Evolutionary conservation across 192 early-diverging fungal genomes (phyloP).

Genomic region (Gigaspora rosea): DNA sequence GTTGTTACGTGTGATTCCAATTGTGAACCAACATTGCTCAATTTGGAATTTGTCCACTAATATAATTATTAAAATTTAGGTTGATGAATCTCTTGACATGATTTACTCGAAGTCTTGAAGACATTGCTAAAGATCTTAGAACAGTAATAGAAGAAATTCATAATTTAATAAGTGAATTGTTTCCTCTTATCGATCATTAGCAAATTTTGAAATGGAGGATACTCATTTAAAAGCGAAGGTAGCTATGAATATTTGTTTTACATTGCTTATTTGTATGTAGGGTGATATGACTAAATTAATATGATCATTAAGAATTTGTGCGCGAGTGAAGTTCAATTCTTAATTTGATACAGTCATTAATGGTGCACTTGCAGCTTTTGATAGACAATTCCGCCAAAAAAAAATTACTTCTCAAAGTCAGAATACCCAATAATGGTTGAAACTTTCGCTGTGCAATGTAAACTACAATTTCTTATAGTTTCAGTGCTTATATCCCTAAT

Average conservation of each 20-base stretch:
- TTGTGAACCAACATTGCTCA: too few species aligned
- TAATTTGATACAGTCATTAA: neutral
- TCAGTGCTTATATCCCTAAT: too few species aligned
- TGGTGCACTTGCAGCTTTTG: neutral
- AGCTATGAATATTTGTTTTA: neutral
- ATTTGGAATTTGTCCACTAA: neutral
- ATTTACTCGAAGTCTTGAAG: conserved; percentile 18
- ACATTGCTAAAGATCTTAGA: conserved; percentile 14
- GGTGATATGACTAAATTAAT: neutral
- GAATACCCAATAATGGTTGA: neutral
- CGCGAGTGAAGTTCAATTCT: conserved; percentile 7
- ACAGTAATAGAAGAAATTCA: conserved; percentile 27
- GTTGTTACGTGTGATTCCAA: too few species aligned
- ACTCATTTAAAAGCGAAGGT: conserved; percentile 42
- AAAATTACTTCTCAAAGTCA: neutral
- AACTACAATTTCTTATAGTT: neutral
- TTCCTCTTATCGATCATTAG: conserved; percentile 41
- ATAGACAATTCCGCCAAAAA: neutral
- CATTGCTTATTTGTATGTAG: neutral
- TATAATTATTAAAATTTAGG: neutral
- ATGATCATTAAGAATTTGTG: neutral
- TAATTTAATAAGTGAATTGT: conserved; percentile 26
- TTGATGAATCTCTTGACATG: neutral
- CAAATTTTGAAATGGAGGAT: conserved; percentile 38
- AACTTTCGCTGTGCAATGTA: neutral